Evolutionary conservation across 345 rosid species (phyloP).

Genomic region (Euphorbia pulcherrima): DNA sequence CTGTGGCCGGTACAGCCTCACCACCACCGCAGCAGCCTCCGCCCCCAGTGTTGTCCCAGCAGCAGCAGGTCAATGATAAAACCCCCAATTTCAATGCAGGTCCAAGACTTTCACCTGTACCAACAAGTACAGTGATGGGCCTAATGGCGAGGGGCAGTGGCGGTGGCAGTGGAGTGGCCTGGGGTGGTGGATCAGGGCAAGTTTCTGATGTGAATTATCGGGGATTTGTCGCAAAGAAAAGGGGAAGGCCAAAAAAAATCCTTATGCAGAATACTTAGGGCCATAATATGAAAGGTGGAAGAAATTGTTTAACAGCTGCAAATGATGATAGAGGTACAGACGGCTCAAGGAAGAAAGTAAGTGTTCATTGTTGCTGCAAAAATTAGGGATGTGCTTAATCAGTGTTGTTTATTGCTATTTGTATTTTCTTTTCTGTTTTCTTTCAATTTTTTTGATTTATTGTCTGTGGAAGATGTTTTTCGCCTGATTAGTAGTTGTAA

Average conservation of each 20-base stretch:
- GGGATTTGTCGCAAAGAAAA: slow-evolving; percentile 35
- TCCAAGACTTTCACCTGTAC: slow-evolving; percentile 3
- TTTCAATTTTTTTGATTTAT: neutral
- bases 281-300: neutral
- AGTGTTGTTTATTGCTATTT: neutral
- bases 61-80: neutral
- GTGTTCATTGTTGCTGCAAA: neutral
- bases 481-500: neutral
- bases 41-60: too few species aligned
- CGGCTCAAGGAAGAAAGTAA: neutral
- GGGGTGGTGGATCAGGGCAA: slow-evolving; percentile 21
- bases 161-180: neutral
- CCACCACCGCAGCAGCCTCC: neutral
- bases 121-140: neutral
- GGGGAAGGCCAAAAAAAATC: slow-evolving; percentile 84
- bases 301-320: neutral
- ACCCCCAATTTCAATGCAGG: neutral
- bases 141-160: slow-evolving; percentile 4
- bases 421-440: too few species aligned
- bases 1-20: neutral
- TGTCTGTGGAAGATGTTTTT: slow-evolving; percentile 10
- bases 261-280: neutral
- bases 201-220: slow-evolving; percentile 18
- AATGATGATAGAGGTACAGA: neutral
- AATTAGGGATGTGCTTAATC: neutral